Evolutionary conservation across 306 rosid species (phyloP).

Genomic region (Lagenaria siceraria): DNA sequence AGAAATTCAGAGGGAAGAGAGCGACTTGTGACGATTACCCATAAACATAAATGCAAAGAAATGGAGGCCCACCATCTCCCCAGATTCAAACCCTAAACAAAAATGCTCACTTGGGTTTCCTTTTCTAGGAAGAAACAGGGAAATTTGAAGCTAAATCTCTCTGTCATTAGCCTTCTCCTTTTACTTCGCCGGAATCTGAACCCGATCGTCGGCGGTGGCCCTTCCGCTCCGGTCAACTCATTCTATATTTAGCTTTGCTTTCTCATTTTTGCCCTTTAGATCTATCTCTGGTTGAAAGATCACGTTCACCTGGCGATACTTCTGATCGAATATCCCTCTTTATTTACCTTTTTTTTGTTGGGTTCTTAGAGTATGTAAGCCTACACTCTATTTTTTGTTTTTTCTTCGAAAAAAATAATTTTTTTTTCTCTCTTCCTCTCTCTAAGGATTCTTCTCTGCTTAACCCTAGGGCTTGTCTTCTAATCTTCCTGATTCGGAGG

Average conservation of each 20-base stretch:
- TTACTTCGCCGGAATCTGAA: background rate
- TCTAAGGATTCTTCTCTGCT: background rate
- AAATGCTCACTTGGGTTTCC: background rate
- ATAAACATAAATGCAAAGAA: conserved; percentile 19
- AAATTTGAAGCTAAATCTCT: background rate
- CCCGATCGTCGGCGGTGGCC: background rate
- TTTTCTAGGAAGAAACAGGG: background rate
- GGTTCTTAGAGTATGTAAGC: background rate
- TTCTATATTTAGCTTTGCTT: background rate
- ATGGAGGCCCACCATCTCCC: background rate
- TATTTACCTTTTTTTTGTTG: background rate
- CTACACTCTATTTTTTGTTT: background rate
- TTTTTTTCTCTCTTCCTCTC: background rate
- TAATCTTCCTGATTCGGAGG: conserved; percentile 14
- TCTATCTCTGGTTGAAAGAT: background rate
- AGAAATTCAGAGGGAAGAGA: conserved; percentile 9
- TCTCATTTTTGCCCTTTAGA: background rate
- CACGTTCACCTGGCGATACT: background rate
- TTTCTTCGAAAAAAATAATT: background rate
- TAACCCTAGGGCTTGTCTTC: conserved; percentile 1
- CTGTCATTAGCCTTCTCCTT: background rate
- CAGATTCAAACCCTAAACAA: conserved; percentile 6
- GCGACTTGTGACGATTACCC: conserved; percentile 28
- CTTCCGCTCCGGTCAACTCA: background rate
- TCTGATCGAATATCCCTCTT: background rate